Evolutionary conservation across 306 rosid genomes (phyloP), one percentile per base, ranked within the genome.

Genomic region (Carpinus viminea): DNA sequence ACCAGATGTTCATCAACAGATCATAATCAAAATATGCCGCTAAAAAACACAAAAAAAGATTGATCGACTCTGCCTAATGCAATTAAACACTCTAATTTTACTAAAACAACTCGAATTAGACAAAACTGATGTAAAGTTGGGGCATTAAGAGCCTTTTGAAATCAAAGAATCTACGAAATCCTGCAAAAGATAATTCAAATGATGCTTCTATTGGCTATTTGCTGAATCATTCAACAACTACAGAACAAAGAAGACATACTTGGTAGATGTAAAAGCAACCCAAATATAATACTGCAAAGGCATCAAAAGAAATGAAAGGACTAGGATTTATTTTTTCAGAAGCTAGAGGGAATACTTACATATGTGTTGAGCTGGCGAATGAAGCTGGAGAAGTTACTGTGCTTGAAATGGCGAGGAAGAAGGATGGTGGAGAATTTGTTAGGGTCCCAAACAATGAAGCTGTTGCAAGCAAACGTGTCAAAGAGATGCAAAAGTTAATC

Each of bases 351-450:
- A 4, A 0, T 15, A 86, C 97, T 90, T 86, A 96, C 99, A 76
- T 96, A 96, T 2, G 99, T 93, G 68, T 96, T 96, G 80, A 96
- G 99, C 79, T 96, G 99, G 34, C 99, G 98, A 72, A 96, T 80
- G 90, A 96, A 96, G 85, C 99, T 96, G 18, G 99, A 96, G 89
- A 96, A 96, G 71, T 93, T 96, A 6, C 78, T 46, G 84, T 96
- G 99, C 77, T 96, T 96, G 83, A 96, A 96, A 88, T 90, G 90
- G 5, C 97, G 94, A 83, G 99, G 98, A 12, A 96, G 90, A 74
- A 96, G 80, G 4, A 82, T n/a, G 28, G 83, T 80, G 38, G 98
- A 93, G 86, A 96, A 91, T 55, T 78, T 79, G 65, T 83, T 80
- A 71, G 91, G 88, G 59, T 93, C 97, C 99, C 99, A 96, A 2